These are phyloP conservation scores for Vitis hybrid DNA, from an alignment of 177 flowering plant genomes.

Conservation along the genomic window DNA sequence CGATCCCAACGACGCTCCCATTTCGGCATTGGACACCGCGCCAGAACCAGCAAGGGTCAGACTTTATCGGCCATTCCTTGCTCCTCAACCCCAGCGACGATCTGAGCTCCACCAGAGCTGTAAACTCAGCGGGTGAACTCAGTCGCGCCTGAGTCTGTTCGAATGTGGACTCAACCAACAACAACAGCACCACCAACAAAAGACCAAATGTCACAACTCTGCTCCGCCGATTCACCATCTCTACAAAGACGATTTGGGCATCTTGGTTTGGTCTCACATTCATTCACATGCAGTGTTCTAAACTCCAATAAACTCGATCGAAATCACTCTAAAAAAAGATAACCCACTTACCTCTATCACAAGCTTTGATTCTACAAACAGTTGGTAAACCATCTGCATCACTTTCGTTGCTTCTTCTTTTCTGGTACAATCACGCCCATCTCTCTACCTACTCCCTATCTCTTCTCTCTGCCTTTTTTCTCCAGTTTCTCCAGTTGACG, in stretches of 20 bases:
- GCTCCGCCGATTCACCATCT: conserved; percentile 51
- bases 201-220: conserved; percentile 13
- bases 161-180: conserved; percentile 31
- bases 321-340: too few relatives aligned
- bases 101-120: conserved; percentile 58
- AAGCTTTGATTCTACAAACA: conserved; percentile 4
- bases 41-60: conserved; percentile 56
- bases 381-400: conserved; percentile 13
- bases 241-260: conserved; percentile 15
- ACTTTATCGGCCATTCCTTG: conserved; percentile 82
- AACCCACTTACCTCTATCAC: conserved; percentile 18
- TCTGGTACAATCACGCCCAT: conserved; percentile 6
- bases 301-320: too few relatives aligned
- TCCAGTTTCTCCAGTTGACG: conserved; percentile 36
- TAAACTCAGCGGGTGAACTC: conserved; percentile 38
- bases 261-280: conserved; percentile 3
- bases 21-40: conserved; percentile 43
- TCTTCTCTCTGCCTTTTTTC: conserved; percentile 4
- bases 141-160: conserved; percentile 26
- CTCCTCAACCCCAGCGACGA: conserved; percentile 78
- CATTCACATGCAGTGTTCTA: too few relatives aligned
- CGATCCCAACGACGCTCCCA: conserved; percentile 52
- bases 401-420: background rate
- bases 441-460: conserved; percentile 16
- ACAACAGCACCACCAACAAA: conserved; percentile 24